phyloP scores from a whole-genome alignment of 225 moss, liverwort and hornwort genomes.

The Neckera pumila region DNA sequence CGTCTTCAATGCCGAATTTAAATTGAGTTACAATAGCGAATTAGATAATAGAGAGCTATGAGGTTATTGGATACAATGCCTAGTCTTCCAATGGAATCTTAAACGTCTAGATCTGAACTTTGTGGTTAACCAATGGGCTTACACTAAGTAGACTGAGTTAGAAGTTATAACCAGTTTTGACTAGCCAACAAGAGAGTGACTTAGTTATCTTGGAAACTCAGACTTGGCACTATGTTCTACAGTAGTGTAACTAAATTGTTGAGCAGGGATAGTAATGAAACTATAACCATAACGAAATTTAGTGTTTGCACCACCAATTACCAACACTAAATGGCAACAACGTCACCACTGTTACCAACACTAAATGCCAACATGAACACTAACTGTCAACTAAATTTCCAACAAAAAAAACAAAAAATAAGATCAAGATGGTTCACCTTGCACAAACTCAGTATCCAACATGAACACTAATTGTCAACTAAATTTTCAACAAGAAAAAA shows the following conservation, averaged over 20 bases:
- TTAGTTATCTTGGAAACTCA: background rate
- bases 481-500: background rate
- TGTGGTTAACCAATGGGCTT: background rate
- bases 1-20: background rate
- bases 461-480: no score
- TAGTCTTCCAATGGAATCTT: background rate
- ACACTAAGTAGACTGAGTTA: background rate
- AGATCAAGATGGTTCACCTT: rapidly evolving
- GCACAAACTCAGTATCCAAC: background rate
- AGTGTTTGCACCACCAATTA: background rate
- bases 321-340: background rate
- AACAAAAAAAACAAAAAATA: background rate
- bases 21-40: background rate
- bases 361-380: background rate
- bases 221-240: background rate
- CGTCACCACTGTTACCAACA: rapidly evolving
- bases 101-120: no score
- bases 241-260: background rate
- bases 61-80: background rate
- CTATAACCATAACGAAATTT: background rate
- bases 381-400: background rate
- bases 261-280: background rate
- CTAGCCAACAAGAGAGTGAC: background rate
- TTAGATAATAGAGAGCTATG: background rate
- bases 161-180: background rate